Evolutionary conservation across 179 eudicot genomes (phyloP).

Genomic region (Amaranthus tricolor): DNA sequence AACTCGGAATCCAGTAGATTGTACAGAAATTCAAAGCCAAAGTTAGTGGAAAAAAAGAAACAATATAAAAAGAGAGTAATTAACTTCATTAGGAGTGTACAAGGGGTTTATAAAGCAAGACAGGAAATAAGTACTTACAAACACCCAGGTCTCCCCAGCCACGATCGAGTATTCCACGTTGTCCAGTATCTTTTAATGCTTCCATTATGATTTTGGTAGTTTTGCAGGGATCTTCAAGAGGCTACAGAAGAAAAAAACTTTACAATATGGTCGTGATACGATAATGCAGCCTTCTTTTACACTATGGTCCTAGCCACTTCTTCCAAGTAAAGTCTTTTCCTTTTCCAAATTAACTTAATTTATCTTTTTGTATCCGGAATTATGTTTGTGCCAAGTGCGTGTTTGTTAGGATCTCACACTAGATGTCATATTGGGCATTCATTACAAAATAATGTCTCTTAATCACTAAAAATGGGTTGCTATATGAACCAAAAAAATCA

Average conservation of each 20-base stretch:
- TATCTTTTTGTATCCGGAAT: no score
- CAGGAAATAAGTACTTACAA: slow-evolving; percentile 49
- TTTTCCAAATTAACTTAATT: no score
- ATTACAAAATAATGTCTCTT: no score
- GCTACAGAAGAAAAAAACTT: slow-evolving; percentile 37
- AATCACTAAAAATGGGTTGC: no score
- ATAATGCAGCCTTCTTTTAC: no score
- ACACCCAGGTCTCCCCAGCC: slow-evolving; percentile 99
- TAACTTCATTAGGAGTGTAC: not conserved
- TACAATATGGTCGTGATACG: no score
- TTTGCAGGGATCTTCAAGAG: slow-evolving; percentile 76
- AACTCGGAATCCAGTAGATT: not conserved
- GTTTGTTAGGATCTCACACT: no score
- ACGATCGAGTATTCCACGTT: slow-evolving; percentile 87
- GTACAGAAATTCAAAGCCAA: not conserved
- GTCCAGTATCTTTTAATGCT: slow-evolving; percentile 77
- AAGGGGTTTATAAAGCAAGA: not conserved
- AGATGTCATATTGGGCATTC: no score
- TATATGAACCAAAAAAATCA: no score
- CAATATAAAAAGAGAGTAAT: not conserved
- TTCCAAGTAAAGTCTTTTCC: no score
- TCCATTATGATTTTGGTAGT: slow-evolving; percentile 73
- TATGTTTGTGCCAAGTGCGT: no score
- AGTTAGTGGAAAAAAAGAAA: not conserved
- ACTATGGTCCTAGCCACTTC: no score